Percentiles rank a stretch among this genome's conserved stretches.
Conservation (phyloP, 2,329 filamentous ascomycete species). For the Chalaropsis thielavioides region DNA sequence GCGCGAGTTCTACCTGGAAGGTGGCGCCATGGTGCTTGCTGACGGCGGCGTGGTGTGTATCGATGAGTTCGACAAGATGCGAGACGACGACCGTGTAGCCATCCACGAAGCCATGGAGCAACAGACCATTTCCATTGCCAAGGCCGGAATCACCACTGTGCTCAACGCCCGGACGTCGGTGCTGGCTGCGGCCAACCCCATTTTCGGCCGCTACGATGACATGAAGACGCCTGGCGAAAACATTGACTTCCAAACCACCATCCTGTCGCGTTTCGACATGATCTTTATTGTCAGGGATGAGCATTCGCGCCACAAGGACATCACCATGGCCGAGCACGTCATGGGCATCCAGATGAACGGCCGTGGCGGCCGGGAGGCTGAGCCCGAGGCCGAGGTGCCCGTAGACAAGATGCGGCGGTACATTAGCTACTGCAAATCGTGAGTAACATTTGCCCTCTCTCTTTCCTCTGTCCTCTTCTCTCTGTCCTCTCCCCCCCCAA, state of each 20-base stretch:
- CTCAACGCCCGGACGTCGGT: slow-evolving; percentile 92
- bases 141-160: slow-evolving; percentile 96
- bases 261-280: slow-evolving; percentile 97
- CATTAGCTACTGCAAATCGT: slow-evolving; percentile 93
- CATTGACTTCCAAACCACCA: slow-evolving; percentile 98
- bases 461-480: background rate
- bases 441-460: slow-evolving; percentile 28
- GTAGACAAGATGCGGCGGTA: slow-evolving; percentile 97
- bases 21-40: slow-evolving; percentile 94
- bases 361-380: slow-evolving; percentile 58
- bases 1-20: slow-evolving; percentile 93
- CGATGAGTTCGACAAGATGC: slow-evolving; percentile 99
- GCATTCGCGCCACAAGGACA: slow-evolving; percentile 77
- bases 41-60: slow-evolving; percentile 97
- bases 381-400: slow-evolving; percentile 72
- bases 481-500: background rate
- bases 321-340: slow-evolving; percentile 89
- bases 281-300: slow-evolving; percentile 98
- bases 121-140: slow-evolving; percentile 97
- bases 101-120: slow-evolving; percentile 99
- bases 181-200: slow-evolving; percentile 87
- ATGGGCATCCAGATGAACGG: slow-evolving; percentile 96
- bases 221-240: slow-evolving; percentile 96
- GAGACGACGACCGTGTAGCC: slow-evolving; percentile 90
- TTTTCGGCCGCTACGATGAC: slow-evolving; percentile 95